These are phyloP conservation scores for Niebla homalea DNA, from an alignment of 495 filamentous ascomycete species.

Conservation along the genomic window DNA sequence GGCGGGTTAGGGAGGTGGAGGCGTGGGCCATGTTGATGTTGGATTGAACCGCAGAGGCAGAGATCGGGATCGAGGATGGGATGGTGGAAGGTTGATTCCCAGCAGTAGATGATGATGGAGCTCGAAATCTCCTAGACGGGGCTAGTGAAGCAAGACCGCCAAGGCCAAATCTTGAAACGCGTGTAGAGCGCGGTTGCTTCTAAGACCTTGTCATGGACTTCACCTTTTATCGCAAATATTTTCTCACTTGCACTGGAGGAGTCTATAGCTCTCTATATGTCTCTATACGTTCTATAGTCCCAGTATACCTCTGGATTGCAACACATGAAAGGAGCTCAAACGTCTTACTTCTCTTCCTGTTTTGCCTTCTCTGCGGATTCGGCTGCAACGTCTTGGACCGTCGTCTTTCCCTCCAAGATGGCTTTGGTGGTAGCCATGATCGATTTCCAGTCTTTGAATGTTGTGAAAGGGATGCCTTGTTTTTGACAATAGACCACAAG, in stretches of 20 bases:
- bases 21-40: neutral
- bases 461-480: constrained; percentile 65
- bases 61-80: neutral
- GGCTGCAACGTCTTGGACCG: constrained; percentile 8
- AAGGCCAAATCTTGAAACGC: too few relatives aligned
- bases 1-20: neutral
- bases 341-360: neutral
- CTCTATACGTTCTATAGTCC: neutral
- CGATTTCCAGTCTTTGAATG: constrained; percentile 63
- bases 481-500: constrained; percentile 69
- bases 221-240: too few relatives aligned
- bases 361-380: constrained; percentile 13
- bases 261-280: neutral
- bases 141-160: too few relatives aligned
- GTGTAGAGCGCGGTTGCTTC: too few relatives aligned
- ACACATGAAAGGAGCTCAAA: neutral
- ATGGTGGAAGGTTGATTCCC: neutral
- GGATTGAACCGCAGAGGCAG: neutral
- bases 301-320: neutral
- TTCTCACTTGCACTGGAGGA: too few relatives aligned
- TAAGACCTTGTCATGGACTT: too few relatives aligned
- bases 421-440: constrained; percentile 63
- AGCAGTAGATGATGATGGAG: too few relatives aligned
- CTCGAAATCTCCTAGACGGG: too few relatives aligned
- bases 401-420: constrained; percentile 31